Evolutionary conservation across 2,329 filamentous ascomycete species (phyloP).

Genomic region (Aspergillus sp.): DNA sequence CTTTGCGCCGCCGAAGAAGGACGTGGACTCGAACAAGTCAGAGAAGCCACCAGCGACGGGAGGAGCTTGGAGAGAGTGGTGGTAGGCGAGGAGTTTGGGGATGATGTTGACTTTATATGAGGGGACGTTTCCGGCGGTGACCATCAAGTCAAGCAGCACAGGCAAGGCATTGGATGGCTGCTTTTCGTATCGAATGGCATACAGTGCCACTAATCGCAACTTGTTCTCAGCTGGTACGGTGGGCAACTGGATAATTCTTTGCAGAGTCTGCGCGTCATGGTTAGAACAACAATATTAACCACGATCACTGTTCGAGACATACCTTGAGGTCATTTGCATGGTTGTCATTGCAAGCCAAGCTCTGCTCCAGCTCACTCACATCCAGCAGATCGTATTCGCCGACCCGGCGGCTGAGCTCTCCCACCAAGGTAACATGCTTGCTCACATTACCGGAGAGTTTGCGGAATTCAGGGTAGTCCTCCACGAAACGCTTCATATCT

Average conservation of each 20-base stretch:
- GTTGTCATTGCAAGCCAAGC: slow-evolving; percentile 93
- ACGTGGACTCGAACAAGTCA: slow-evolving; percentile 86
- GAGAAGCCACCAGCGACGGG: slow-evolving; percentile 75
- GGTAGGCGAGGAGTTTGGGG: slow-evolving; percentile 77
- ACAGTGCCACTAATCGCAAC: slow-evolving; percentile 85
- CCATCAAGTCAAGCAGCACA: slow-evolving; percentile 81
- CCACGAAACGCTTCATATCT: slow-evolving; percentile 99
- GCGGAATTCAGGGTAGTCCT: slow-evolving; percentile 97
- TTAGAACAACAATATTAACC: neutral
- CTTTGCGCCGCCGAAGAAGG: slow-evolving; percentile 84
- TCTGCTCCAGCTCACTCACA: slow-evolving; percentile 95
- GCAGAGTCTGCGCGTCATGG: slow-evolving; percentile 62
- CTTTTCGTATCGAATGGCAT: slow-evolving; percentile 87
- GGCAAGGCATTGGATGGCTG: slow-evolving; percentile 79
- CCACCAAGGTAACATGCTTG: slow-evolving; percentile 95
- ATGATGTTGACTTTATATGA: slow-evolving; percentile 74
- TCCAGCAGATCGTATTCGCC: slow-evolving; percentile 85
- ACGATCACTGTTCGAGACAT: neutral
- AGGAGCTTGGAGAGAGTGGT: slow-evolving; percentile 77
- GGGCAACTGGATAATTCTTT: slow-evolving; percentile 79
- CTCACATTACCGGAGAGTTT: slow-evolving; percentile 97
- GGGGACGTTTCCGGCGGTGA: slow-evolving; percentile 77
- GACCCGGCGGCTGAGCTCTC: slow-evolving; percentile 85
- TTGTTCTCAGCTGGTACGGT: slow-evolving; percentile 78
- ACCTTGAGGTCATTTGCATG: slow-evolving; percentile 89